phyloP scores from a whole-genome alignment of 176 grass and related monocot genomes.

The Leersia perrieri region DNA sequence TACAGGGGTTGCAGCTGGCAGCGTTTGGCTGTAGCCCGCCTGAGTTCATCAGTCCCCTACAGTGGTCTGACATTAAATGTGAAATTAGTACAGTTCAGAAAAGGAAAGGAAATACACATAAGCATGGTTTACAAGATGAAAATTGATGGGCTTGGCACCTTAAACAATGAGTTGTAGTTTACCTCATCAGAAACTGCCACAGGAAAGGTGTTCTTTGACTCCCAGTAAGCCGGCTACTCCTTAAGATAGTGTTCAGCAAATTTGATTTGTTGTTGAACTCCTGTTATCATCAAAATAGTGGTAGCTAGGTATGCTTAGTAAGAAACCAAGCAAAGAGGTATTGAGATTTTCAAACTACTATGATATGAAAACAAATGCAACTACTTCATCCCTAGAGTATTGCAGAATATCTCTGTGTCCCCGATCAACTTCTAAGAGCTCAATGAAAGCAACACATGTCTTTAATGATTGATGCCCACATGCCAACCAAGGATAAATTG shows the following conservation, averaged over 20 bases:
- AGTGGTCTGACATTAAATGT: constrained; percentile 45
- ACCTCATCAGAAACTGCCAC: constrained; percentile 93
- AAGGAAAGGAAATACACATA: neutral
- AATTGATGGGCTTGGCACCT: constrained; percentile 40
- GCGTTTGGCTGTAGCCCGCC: constrained; percentile 47
- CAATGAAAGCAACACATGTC: too few species aligned
- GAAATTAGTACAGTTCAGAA: neutral
- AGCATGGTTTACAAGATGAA: neutral
- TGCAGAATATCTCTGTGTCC: too few species aligned
- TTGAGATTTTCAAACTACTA: neutral
- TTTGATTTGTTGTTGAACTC: constrained; percentile 99
- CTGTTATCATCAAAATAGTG: constrained; percentile 26
- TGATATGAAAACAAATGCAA: neutral
- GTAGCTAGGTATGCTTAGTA: constrained; percentile 12
- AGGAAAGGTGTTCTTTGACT: constrained; percentile 90
- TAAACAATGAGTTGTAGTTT: constrained; percentile 92
- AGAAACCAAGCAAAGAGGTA: constrained; percentile 14
- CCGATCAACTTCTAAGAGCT: too few species aligned
- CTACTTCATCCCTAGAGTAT: too few species aligned
- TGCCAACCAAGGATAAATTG: too few species aligned
- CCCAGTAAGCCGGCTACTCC: constrained; percentile 78
- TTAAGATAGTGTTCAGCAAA: constrained; percentile 86
- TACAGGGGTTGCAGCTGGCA: constrained; percentile 18
- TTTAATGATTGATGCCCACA: too few species aligned
- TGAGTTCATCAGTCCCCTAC: constrained; percentile 79